Conservation (phyloP, 2,329 filamentous ascomycete genomes). For the Fusarium torulosum region DNA sequence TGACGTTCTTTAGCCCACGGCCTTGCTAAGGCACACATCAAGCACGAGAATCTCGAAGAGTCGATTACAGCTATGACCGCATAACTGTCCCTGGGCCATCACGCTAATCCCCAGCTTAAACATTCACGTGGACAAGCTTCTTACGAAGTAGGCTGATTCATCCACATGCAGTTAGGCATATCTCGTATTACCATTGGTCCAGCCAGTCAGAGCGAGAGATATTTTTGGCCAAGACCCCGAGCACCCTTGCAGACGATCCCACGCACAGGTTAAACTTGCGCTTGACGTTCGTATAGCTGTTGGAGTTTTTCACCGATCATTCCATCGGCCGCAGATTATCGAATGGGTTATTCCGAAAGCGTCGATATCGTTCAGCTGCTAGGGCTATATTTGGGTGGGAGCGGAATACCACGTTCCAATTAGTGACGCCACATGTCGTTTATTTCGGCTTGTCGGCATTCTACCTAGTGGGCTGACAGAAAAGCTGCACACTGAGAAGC, state of each 20-base stretch:
- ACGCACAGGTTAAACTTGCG: background rate
- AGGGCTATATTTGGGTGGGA: background rate
- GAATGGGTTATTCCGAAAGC: constrained; percentile 10
- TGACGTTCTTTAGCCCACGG: background rate
- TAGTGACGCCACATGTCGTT: constrained; percentile 13
- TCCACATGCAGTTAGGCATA: constrained; percentile 3
- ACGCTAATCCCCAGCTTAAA: background rate
- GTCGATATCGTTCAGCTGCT: background rate
- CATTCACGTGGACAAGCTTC: constrained; percentile 6
- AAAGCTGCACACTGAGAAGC: too few relatives aligned
- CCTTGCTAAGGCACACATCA: background rate
- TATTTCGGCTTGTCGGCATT: constrained; percentile 14
- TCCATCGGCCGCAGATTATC: constrained; percentile 14
- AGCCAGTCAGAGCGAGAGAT: constrained; percentile 1
- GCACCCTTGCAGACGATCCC: background rate
- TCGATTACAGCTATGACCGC: constrained; percentile 6
- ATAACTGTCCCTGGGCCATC: background rate
- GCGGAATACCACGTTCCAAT: background rate
- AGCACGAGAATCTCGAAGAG: constrained; percentile 9
- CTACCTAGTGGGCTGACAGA: background rate
- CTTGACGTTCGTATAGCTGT: constrained; percentile 13
- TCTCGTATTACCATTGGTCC: constrained; percentile 11
- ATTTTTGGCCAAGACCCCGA: constrained; percentile 11
- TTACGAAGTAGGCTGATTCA: background rate
- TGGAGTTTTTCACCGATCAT: constrained; percentile 13